phyloP scores from a whole-genome alignment of 495 filamentous ascomycete genomes.

The Penicillium ochrochloron region DNA sequence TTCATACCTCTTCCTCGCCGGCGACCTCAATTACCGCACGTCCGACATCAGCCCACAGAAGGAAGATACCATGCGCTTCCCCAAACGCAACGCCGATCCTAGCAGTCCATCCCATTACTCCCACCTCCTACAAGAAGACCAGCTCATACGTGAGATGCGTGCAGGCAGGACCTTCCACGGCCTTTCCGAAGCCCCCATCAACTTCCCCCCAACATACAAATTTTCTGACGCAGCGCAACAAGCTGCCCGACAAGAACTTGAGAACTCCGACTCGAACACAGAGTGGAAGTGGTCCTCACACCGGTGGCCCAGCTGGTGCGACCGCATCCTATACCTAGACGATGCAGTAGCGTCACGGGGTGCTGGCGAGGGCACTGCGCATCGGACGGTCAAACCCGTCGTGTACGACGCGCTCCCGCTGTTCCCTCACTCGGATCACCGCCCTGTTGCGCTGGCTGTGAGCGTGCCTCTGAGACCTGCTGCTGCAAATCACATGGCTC shows the following conservation, averaged over 20 bases:
- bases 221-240: slow-evolving; percentile 56
- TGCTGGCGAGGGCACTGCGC: slow-evolving; percentile 22
- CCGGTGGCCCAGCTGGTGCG: slow-evolving; percentile 93
- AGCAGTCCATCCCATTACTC: slow-evolving; percentile 57
- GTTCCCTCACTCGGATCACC: slow-evolving; percentile 80
- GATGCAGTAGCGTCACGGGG: slow-evolving; percentile 58
- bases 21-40: slow-evolving; percentile 95
- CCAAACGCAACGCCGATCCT: slow-evolving; percentile 58
- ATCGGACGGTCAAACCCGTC: slow-evolving; percentile 46
- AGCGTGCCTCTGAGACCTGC: slow-evolving; percentile 56
- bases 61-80: slow-evolving; percentile 57
- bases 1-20: slow-evolving; percentile 81
- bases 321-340: slow-evolving; percentile 83
- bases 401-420: slow-evolving; percentile 76
- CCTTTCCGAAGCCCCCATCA: slow-evolving; percentile 71
- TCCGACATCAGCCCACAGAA: slow-evolving; percentile 59
- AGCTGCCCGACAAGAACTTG: slow-evolving; percentile 29
- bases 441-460: slow-evolving; percentile 72
- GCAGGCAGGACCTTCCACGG: slow-evolving; percentile 73
- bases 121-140: slow-evolving; percentile 72
- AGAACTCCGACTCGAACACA: slow-evolving; percentile 39
- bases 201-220: slow-evolving; percentile 95
- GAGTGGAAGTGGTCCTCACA: slow-evolving; percentile 77
- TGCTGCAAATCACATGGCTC: slow-evolving; percentile 21
- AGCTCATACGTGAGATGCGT: slow-evolving; percentile 70